Evolutionary conservation across 331 rosid genomes (phyloP), one percentile per base, ranked within the genome.

Genomic region (Saraca asoca): DNA sequence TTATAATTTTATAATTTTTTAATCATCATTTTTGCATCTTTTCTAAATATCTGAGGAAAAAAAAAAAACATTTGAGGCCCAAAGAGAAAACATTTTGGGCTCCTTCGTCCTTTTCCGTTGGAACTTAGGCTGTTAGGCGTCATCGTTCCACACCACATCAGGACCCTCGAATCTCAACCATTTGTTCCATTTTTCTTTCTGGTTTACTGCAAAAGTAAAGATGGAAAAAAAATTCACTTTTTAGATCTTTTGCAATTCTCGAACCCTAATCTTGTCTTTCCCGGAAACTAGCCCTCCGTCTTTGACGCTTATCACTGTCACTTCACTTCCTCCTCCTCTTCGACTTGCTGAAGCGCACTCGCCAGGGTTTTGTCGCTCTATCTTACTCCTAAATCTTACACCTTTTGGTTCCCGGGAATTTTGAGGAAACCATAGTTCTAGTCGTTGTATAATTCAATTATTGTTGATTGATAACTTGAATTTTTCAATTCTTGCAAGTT

Each of bases 231-330:
- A 48, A 20, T 18, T 9, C 16, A 50, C 4, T 50, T 6, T 24
- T 29, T n/a, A 5, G 8, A 35, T 17, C 43, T 8, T 18, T 51
- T 16, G 9, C 13, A 12, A n/a, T 14, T 11, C 3, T 0, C 13
- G 54, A 80, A 76, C 82, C 85, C 81, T 75, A 80, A 48, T 75
- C 68, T 12, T 16, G 11, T 31, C 51, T 53, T 75, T 58, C 64
- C 70, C 65, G 29, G 17, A 56, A 66, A 51, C 34, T 53, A 57
- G 9, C 14, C 39, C 11, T 54, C 64, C 31, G 10, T 13, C 70
- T 10, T 39, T 10, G 43, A 7, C 43, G 33, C 14, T 42, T 20
- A 38, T 54, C 59, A 5, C 43, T 39, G 60, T 49, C 42, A 1
- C 31, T 24, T 24, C 31, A 24, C 31, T 44, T 44, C 20, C 31